Evolutionary conservation across 305 asterid genomes (phyloP).

Genomic region (Rubia occidens): DNA sequence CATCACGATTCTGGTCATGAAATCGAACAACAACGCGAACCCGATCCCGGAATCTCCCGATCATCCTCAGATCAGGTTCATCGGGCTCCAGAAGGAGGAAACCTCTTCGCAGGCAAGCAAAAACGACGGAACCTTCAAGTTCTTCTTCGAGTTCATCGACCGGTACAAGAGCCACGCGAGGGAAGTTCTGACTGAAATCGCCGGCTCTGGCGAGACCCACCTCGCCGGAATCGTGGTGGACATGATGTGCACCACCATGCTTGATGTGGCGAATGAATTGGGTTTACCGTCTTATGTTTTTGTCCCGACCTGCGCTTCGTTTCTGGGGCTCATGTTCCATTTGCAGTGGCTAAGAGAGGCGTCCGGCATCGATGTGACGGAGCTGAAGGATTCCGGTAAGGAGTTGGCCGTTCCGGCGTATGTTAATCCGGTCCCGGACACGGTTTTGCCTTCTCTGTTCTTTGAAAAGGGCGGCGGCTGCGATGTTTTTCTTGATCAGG

Average conservation of each 20-base stretch:
- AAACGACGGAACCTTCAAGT: neutral
- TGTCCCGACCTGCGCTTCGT: conserved; percentile 29
- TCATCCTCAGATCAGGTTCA: conserved; percentile 16
- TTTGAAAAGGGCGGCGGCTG: conserved; percentile 5
- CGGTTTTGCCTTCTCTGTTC: conserved; percentile 16
- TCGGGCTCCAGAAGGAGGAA: conserved; percentile 12
- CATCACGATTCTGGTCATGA: conserved; percentile 21
- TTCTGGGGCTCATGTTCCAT: conserved; percentile 23
- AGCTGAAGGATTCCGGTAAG: conserved; percentile 2
- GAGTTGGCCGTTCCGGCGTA: conserved; percentile 20
- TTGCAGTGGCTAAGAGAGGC: conserved; percentile 24
- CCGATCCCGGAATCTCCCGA: conserved; percentile 5
- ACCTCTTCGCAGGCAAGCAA: neutral
- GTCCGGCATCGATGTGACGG: neutral
- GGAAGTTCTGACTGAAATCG: conserved; percentile 22
- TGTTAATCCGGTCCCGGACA: neutral
- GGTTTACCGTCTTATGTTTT: conserved; percentile 27
- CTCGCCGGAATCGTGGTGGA: conserved; percentile 31
- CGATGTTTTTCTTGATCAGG: conserved; percentile 1
- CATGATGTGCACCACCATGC: conserved; percentile 35
- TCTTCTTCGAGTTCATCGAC: conserved; percentile 2
- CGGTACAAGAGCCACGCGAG: conserved; percentile 23
- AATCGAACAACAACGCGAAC: neutral
- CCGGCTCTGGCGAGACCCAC: neutral
- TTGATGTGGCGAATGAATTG: conserved; percentile 38